These are phyloP conservation scores for Podaxis carcinomalis DNA, from an alignment of 768 basidiomycete genomes.

Conservation along the genomic window DNA sequence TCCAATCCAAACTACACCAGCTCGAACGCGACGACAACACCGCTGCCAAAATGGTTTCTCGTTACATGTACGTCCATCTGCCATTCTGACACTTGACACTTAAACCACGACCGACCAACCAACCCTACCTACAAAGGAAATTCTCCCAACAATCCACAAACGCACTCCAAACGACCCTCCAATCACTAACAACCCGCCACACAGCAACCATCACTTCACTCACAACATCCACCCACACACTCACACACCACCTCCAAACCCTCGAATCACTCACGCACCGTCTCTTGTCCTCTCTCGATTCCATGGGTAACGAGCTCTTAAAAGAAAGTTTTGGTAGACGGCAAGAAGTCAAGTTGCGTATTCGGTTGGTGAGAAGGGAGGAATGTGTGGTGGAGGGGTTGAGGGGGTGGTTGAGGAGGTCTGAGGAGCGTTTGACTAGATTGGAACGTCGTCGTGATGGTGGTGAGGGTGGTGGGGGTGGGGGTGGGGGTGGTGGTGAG, in stretches of 20 bases:
- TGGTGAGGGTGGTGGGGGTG: conserved; percentile 29
- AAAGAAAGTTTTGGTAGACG: conserved; percentile 71
- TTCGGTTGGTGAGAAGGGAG: conserved; percentile 61
- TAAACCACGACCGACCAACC: too few relatives aligned
- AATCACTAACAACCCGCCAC: conserved; percentile 56
- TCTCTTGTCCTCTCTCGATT: conserved; percentile 61
- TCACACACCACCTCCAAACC: conserved; percentile 38
- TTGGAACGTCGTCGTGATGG: conserved; percentile 33
- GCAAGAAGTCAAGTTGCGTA: conserved; percentile 62
- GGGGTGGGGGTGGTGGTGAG: conserved; percentile 37
- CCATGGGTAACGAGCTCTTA: conserved; percentile 64
- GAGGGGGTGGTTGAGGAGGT: conserved; percentile 50
- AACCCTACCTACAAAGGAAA: conserved; percentile 44
- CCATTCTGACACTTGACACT: neutral
- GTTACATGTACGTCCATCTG: neutral
- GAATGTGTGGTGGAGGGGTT: conserved; percentile 53
- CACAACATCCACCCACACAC: conserved; percentile 40
- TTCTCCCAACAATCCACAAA: conserved; percentile 78
- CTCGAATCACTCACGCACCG: conserved; percentile 41
- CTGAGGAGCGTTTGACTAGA: conserved; percentile 36
- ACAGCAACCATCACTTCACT: conserved; percentile 56
- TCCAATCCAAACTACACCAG: conserved; percentile 49
- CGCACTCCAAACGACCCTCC: conserved; percentile 56
- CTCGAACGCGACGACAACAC: conserved; percentile 63
- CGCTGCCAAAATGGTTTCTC: conserved; percentile 78